Conservation (phyloP, 495 filamentous ascomycete genomes). For the Penicillium chermesinum region DNA sequence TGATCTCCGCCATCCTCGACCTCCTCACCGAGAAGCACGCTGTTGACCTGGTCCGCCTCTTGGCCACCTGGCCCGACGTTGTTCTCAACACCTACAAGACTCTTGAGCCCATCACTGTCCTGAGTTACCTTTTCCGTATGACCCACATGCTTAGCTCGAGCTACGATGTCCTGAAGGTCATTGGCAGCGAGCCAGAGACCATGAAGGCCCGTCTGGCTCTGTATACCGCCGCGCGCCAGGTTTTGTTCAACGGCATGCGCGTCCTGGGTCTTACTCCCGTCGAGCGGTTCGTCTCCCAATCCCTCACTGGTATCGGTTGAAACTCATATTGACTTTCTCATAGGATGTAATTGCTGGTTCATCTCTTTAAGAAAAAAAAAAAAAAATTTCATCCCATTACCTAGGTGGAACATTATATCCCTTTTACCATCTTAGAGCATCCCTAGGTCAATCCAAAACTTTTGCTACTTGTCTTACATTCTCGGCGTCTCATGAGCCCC, state of each 20-base stretch:
- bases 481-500: too few species aligned
- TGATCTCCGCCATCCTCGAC: conserved; percentile 49
- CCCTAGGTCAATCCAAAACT: too few species aligned
- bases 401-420: too few species aligned
- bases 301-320: not conserved
- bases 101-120: conserved; percentile 60
- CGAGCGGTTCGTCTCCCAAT: conserved; percentile 46
- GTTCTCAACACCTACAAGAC: conserved; percentile 57
- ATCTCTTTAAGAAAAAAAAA: too few species aligned
- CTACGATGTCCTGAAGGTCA: conserved; percentile 76
- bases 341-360: conserved; percentile 23
- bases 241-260: conserved; percentile 79
- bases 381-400: too few species aligned
- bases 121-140: conserved; percentile 85
- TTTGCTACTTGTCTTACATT: too few species aligned
- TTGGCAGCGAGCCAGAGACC: conserved; percentile 65
- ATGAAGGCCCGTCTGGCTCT: conserved; percentile 77
- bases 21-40: conserved; percentile 55
- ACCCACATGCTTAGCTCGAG: conserved; percentile 77
- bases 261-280: conserved; percentile 76
- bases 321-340: conserved; percentile 1
- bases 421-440: too few species aligned
- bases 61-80: conserved; percentile 61
- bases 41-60: conserved; percentile 51
- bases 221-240: conserved; percentile 72